phyloP scores from a whole-genome alignment of 1,284 basidiomycete species.

The Lentinus polychrous region DNA sequence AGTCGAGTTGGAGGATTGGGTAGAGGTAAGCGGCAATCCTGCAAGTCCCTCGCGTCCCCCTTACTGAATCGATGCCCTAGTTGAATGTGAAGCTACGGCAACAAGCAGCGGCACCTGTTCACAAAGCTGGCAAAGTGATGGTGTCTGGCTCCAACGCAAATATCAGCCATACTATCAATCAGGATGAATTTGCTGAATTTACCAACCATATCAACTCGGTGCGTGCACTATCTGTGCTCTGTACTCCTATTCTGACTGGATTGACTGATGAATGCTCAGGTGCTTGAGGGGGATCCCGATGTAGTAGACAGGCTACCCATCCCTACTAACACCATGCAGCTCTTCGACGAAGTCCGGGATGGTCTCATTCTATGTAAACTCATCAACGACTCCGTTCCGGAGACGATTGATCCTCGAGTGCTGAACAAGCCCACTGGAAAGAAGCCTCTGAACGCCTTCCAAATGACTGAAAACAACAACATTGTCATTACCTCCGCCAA shows the following conservation, averaged over 20 bases:
- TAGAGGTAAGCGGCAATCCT: conserved; percentile 58
- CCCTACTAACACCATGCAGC: conserved; percentile 97
- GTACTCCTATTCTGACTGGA: too few species aligned
- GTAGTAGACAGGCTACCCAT: conserved; percentile 83
- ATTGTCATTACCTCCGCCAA: conserved; percentile 96
- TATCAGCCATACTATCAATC: conserved; percentile 96
- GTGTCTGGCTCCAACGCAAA: conserved; percentile 95
- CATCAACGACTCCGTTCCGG: conserved; percentile 98
- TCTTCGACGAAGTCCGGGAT: conserved; percentile 96
- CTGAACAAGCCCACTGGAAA: conserved; percentile 79
- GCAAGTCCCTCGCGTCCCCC: conserved; percentile 1
- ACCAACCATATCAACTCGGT: conserved; percentile 97
- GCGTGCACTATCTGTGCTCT: too few species aligned
- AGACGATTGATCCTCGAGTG: conserved; percentile 98
- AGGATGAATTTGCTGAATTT: conserved; percentile 94
- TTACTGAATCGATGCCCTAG: conserved; percentile 29
- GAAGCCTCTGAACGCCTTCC: conserved; percentile 90
- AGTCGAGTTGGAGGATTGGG: conserved; percentile 97
- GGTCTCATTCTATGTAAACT: conserved; percentile 96
- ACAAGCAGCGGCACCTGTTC: conserved; percentile 43
- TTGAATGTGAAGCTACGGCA: conserved; percentile 78
- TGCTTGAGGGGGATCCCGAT: conserved; percentile 87
- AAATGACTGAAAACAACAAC: conserved; percentile 99
- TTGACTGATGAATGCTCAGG: too few species aligned
- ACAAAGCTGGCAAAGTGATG: conserved; percentile 87